Percentiles rank a stretch among this genome's conserved stretches.
These are phyloP conservation scores for Lachnellula occidentalis DNA, from an alignment of 2,329 filamentous ascomycete species.

Conservation along the genomic window DNA sequence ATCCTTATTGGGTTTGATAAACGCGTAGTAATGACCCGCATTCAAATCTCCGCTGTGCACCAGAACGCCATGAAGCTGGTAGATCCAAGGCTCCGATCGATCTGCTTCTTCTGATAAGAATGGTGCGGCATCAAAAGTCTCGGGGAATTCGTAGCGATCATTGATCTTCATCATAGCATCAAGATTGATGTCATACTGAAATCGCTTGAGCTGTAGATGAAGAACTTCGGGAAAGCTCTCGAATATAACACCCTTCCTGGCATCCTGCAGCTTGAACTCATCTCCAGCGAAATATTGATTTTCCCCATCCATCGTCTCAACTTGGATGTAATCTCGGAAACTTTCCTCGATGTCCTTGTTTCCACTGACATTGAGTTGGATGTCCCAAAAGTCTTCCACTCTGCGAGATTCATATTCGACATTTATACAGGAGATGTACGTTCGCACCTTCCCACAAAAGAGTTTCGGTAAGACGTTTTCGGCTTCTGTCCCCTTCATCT, in stretches of 20 bases:
- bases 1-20: slow-evolving; percentile 87
- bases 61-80: slow-evolving; percentile 89
- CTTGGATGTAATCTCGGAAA: slow-evolving; percentile 92
- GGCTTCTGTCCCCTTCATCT: slow-evolving; percentile 93
- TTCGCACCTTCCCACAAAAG: slow-evolving; percentile 97
- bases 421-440: slow-evolving; percentile 97
- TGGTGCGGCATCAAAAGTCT: slow-evolving; percentile 75
- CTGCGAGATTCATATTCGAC: slow-evolving; percentile 95
- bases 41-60: slow-evolving; percentile 97
- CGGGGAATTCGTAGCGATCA: slow-evolving; percentile 84
- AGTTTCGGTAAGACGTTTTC: slow-evolving; percentile 85
- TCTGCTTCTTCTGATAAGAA: slow-evolving; percentile 85
- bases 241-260: slow-evolving; percentile 97
- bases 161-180: slow-evolving; percentile 99
- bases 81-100: slow-evolving; percentile 81
- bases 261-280: slow-evolving; percentile 87
- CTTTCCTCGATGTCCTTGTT: slow-evolving; percentile 92
- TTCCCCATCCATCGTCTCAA: slow-evolving; percentile 94
- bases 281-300: slow-evolving; percentile 96
- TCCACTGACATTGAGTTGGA: slow-evolving; percentile 92
- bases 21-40: slow-evolving; percentile 97
- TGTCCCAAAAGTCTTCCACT: slow-evolving; percentile 97
- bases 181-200: slow-evolving; percentile 93
- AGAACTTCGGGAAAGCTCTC: slow-evolving; percentile 90
- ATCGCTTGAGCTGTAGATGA: slow-evolving; percentile 92